Evolutionary conservation across 768 basidiomycete species (phyloP).

Genomic region (Lactarius deliciosus): DNA sequence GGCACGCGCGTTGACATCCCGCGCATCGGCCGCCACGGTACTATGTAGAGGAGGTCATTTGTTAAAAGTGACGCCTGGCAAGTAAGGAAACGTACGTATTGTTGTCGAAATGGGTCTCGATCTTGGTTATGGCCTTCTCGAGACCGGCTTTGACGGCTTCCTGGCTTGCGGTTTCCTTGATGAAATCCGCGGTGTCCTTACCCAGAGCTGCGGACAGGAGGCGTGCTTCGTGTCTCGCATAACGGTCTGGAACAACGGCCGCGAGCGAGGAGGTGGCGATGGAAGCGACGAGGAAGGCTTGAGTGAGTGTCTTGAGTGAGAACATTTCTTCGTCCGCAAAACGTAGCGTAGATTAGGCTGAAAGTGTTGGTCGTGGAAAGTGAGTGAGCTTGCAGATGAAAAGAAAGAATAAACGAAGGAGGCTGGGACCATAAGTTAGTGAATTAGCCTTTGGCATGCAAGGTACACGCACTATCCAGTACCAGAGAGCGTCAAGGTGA

Average conservation of each 20-base stretch:
- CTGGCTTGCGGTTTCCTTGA: background rate
- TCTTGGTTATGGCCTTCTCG: too few relatives aligned
- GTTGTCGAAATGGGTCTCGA: background rate
- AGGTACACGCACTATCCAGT: conserved; percentile 15
- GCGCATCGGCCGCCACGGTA: background rate
- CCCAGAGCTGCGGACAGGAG: background rate
- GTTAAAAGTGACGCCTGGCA: background rate
- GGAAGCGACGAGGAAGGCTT: conserved; percentile 2
- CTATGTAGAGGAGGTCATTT: background rate
- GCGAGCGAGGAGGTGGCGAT: background rate
- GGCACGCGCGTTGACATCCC: background rate
- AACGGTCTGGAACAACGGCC: background rate
- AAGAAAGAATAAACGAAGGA: background rate
- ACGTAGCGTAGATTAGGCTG: background rate
- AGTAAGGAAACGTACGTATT: background rate
- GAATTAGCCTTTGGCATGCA: background rate
- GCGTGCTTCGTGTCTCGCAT: background rate
- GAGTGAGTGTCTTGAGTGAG: background rate
- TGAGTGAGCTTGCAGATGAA: background rate
- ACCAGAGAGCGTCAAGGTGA: conserved; percentile 6
- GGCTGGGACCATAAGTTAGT: background rate
- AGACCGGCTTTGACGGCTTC: too few relatives aligned
- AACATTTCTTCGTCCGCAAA: conserved; percentile 5
- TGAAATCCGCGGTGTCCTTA: background rate
- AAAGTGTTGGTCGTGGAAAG: background rate